These are phyloP conservation scores for Nothophoma quercina DNA, from an alignment of 2,329 filamentous ascomycete species.

Conservation along the genomic window DNA sequence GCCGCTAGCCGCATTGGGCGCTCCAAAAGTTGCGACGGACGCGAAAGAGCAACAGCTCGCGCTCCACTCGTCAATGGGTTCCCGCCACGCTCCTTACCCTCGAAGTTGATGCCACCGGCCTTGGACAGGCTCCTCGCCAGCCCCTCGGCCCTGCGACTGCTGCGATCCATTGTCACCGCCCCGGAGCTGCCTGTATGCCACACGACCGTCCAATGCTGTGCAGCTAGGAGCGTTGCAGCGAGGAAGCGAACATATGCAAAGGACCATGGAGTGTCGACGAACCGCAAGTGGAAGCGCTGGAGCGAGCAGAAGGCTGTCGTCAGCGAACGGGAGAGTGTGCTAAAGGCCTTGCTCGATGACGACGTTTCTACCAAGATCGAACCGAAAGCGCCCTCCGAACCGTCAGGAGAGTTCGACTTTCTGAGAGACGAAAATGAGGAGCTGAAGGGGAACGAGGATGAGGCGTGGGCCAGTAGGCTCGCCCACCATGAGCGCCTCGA, in stretches of 20 bases:
- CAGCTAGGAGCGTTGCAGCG: constrained; percentile 10
- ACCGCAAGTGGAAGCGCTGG: constrained; percentile 27
- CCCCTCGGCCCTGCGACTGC: constrained; percentile 52
- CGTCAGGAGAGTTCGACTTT: background rate
- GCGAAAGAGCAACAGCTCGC: constrained; percentile 5
- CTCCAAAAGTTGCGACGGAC: constrained; percentile 8
- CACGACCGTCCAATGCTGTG: constrained; percentile 25
- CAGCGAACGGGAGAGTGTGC: constrained; percentile 15
- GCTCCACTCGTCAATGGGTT: constrained; percentile 31
- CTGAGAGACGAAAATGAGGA: background rate
- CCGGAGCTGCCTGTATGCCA: constrained; percentile 32
- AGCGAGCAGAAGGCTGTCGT: constrained; percentile 11
- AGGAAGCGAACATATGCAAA: constrained; percentile 26
- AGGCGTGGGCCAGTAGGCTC: constrained; percentile 53
- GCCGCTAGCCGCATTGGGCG: constrained; percentile 27
- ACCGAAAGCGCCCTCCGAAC: background rate
- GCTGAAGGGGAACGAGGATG: constrained; percentile 17
- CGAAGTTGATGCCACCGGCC: constrained; percentile 53
- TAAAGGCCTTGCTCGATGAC: constrained; percentile 17
- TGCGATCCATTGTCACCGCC: constrained; percentile 44
- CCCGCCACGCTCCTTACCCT: constrained; percentile 16
- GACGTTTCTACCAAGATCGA: constrained; percentile 7
- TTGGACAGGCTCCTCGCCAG: constrained; percentile 56
- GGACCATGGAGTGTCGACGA: background rate
- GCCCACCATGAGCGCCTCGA: constrained; percentile 52